Conservation (phyloP, 2,329 filamentous ascomycete genomes). For the Ophiostoma himal-ulmi region DNA sequence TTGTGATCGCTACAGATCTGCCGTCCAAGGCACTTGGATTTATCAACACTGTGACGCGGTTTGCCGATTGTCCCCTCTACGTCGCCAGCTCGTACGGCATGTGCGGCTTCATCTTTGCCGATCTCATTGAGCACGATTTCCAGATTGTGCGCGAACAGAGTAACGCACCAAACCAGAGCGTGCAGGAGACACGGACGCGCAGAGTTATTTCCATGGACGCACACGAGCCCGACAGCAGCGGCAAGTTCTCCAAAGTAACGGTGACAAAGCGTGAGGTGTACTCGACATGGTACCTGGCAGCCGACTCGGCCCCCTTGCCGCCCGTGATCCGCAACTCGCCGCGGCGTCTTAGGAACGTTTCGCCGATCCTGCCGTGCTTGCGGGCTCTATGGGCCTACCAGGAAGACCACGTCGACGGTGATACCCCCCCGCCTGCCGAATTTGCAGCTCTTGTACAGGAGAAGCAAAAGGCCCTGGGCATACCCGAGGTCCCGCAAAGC, state of each 20-base stretch:
- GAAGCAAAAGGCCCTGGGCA: slow-evolving; percentile 67
- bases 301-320: slow-evolving; percentile 64
- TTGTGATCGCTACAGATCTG: slow-evolving; percentile 86
- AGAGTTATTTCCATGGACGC: slow-evolving; percentile 62
- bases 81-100: slow-evolving; percentile 80
- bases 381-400: slow-evolving; percentile 89
- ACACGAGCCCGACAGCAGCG: slow-evolving; percentile 59
- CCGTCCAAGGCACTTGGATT: slow-evolving; percentile 66
- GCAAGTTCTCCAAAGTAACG: slow-evolving; percentile 48
- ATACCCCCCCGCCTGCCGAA: slow-evolving; percentile 40
- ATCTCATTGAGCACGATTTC: slow-evolving; percentile 85
- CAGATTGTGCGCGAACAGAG: slow-evolving; percentile 78
- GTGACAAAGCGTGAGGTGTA: slow-evolving; percentile 91
- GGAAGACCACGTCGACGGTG: slow-evolving; percentile 45
- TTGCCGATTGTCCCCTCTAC: slow-evolving; percentile 78
- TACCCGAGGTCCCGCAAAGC: slow-evolving; percentile 63
- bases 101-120: slow-evolving; percentile 92
- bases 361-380: slow-evolving; percentile 76
- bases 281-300: slow-evolving; percentile 80
- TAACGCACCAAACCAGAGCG: slow-evolving; percentile 56
- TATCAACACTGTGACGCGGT: slow-evolving; percentile 80
- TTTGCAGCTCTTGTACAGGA: slow-evolving; percentile 75
- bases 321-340: slow-evolving; percentile 63
- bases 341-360: slow-evolving; percentile 68
- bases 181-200: slow-evolving; percentile 69